Evolutionary conservation across 306 rosid genomes (phyloP).

Genomic region (Potentilla sterilis): DNA sequence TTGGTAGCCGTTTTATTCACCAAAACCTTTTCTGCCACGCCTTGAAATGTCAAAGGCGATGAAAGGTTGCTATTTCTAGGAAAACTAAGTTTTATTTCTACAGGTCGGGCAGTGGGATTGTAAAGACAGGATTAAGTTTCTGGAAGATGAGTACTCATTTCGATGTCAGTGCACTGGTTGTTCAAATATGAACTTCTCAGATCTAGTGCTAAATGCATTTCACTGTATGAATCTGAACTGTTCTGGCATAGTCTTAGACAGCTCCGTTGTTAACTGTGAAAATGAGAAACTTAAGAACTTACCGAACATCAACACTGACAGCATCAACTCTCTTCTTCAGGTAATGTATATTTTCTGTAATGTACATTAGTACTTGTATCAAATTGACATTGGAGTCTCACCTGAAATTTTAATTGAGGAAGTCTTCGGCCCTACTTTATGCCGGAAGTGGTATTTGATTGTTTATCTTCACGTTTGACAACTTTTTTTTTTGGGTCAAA

Average conservation of each 20-base stretch:
- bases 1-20: background rate
- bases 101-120: constrained; percentile 92
- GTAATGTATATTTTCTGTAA: constrained; percentile 29
- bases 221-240: constrained; percentile 59
- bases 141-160: constrained; percentile 68
- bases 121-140: constrained; percentile 62
- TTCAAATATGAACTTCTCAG: constrained; percentile 58
- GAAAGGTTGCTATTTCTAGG: constrained; percentile 17
- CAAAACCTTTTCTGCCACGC: background rate
- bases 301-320: constrained; percentile 27
- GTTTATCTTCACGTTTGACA: background rate
- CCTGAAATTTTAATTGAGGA: background rate
- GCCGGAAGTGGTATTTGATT: background rate
- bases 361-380: background rate
- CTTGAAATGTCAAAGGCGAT: background rate
- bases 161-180: constrained; percentile 73
- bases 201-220: constrained; percentile 64
- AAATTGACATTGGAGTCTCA: constrained; percentile 7
- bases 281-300: constrained; percentile 42
- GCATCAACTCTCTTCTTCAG: constrained; percentile 30
- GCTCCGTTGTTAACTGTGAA: constrained; percentile 51
- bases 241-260: constrained; percentile 67
- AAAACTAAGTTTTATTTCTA: constrained; percentile 21
- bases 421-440: background rate
- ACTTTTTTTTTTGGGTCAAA: too few species aligned